Conservation (phyloP, 139 green algal genomes). For the Picocystis salinarum region DNA sequence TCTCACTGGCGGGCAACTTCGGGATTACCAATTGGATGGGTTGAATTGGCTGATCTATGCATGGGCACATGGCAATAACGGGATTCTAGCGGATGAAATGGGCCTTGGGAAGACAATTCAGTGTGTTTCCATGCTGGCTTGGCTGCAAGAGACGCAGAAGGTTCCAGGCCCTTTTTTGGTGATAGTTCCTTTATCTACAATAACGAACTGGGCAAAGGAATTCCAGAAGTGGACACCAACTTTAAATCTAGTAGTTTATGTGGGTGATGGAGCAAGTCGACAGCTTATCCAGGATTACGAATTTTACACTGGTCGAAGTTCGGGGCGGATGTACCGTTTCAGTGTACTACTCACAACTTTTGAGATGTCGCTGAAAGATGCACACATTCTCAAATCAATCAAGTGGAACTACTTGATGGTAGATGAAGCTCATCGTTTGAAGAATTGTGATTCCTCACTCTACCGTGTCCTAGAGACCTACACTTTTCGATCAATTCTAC, state of each 20-base stretch:
- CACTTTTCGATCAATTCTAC: conserved; percentile 23
- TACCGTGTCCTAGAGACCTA: conserved; percentile 23
- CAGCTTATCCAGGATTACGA: conserved; percentile 42
- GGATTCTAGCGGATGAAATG: conserved; percentile 93
- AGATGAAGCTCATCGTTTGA: conserved; percentile 59
- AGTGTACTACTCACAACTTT: conserved; percentile 60
- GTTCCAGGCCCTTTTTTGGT: conserved; percentile 64
- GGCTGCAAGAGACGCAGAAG: conserved; percentile 20
- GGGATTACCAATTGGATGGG: conserved; percentile 78
- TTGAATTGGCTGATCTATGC: conserved; percentile 76
- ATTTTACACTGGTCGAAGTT: conserved; percentile 13
- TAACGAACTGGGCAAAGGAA: conserved; percentile 81
- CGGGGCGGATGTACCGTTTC: conserved; percentile 1
- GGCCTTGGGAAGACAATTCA: conserved; percentile 66
- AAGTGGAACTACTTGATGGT: conserved; percentile 72
- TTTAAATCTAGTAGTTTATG: conserved; percentile 57
- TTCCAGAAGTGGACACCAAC: conserved; percentile 27
- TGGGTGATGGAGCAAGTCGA: conserved; percentile 47
- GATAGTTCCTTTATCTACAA: conserved; percentile 68
- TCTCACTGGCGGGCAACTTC: conserved; percentile 43
- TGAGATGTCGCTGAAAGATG: conserved; percentile 78
- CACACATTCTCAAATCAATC: conserved; percentile 23
- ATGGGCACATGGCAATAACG: conserved; percentile 51
- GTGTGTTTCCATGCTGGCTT: conserved; percentile 37
- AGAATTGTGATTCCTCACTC: conserved; percentile 70